These are phyloP conservation scores for Sungouiella thailandica DNA, from an alignment of 805 yeast species.

Conservation along the genomic window DNA sequence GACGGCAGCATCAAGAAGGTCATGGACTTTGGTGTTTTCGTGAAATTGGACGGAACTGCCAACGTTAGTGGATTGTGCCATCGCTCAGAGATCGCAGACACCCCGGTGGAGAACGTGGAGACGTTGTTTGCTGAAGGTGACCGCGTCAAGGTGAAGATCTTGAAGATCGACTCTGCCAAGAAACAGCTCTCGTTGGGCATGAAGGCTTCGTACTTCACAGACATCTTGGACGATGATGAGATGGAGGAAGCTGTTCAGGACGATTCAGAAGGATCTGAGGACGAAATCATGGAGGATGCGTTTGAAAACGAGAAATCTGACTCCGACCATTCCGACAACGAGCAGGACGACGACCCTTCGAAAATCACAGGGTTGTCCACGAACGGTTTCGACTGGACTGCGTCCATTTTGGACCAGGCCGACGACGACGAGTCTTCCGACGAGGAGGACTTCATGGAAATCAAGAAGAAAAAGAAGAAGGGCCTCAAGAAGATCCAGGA, in stretches of 20 bases:
- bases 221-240: slow-evolving; percentile 24
- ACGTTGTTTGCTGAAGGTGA: slow-evolving; percentile 85
- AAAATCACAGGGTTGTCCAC: slow-evolving; percentile 62
- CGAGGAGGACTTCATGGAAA: slow-evolving; percentile 55
- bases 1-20: slow-evolving; percentile 77
- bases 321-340: slow-evolving; percentile 20
- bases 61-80: slow-evolving; percentile 86
- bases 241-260: slow-evolving; percentile 11
- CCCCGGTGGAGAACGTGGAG: slow-evolving; percentile 49
- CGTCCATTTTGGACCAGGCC: slow-evolving; percentile 79
- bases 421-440: slow-evolving; percentile 50
- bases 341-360: slow-evolving; percentile 17
- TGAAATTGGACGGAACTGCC: slow-evolving; percentile 68
- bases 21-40: slow-evolving; percentile 88
- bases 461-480: slow-evolving; percentile 40
- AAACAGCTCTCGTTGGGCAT: slow-evolving; percentile 82
- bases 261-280: slow-evolving; percentile 19
- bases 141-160: slow-evolving; percentile 77
- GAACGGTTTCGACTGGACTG: slow-evolving; percentile 94
- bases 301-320: slow-evolving; percentile 6
- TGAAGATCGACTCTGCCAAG: slow-evolving; percentile 57
- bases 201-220: slow-evolving; percentile 84
- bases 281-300: slow-evolving; percentile 16
- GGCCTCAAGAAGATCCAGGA: slow-evolving; percentile 59
- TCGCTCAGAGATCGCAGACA: slow-evolving; percentile 76